These are phyloP conservation scores for Cordyceps sp. DNA, from an alignment of 2,329 filamentous ascomycete genomes.

Conservation along the genomic window DNA sequence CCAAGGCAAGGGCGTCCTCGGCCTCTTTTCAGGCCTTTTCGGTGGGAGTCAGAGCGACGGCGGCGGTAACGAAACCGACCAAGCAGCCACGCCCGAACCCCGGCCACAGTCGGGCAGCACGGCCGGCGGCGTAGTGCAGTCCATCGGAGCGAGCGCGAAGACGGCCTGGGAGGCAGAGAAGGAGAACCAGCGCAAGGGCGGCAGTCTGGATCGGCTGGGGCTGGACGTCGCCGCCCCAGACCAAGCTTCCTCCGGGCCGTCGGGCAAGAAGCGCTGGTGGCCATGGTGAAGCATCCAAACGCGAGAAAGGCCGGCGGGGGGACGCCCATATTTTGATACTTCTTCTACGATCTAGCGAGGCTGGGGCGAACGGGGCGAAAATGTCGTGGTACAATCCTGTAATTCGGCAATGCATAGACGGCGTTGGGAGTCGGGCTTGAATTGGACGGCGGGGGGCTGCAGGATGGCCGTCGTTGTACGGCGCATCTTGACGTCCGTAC, in stretches of 20 bases:
- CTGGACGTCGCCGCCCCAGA: constrained; percentile 13
- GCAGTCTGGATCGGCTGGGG: constrained; percentile 32
- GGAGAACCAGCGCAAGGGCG: constrained; percentile 32
- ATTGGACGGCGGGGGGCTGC: too few relatives aligned
- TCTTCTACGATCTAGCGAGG: too few relatives aligned
- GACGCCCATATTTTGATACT: too few relatives aligned
- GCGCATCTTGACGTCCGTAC: too few relatives aligned
- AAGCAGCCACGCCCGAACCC: constrained; percentile 6
- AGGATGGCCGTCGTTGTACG: too few relatives aligned
- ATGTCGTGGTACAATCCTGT: too few relatives aligned
- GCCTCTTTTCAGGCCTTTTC: constrained; percentile 15
- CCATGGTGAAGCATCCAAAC: constrained; percentile 19
- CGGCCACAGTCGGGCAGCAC: constrained; percentile 3
- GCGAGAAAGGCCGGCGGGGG: too few relatives aligned
- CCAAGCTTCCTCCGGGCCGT: constrained; percentile 5
- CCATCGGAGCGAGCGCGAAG: constrained; percentile 21
- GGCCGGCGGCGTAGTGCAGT: constrained; percentile 7
- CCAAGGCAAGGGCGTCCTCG: constrained; percentile 19
- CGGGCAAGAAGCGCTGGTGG: constrained; percentile 33
- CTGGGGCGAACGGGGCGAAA: too few relatives aligned
- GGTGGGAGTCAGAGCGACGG: constrained; percentile 5
- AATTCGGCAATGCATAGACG: too few relatives aligned
- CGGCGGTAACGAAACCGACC: constrained; percentile 2
- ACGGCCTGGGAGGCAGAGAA: constrained; percentile 30
- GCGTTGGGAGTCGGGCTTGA: too few relatives aligned